Percentiles rank a stretch among this genome's conserved stretches.
These are phyloP conservation scores for Lumnitzera racemosa DNA, from an alignment of 345 rosid species.

Conservation along the genomic window DNA sequence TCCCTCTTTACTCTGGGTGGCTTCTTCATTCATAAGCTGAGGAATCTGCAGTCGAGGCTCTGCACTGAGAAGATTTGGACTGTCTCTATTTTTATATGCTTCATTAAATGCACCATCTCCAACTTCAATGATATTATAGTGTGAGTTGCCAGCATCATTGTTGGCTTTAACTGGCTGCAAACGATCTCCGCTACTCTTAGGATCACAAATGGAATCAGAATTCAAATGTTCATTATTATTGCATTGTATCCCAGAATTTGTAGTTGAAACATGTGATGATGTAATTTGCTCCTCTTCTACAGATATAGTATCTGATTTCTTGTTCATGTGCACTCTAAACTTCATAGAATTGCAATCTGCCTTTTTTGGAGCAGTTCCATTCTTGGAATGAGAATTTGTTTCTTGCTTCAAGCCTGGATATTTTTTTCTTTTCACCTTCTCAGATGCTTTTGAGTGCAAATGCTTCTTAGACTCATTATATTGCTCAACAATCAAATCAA, in stretches of 20 bases:
- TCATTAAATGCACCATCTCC: conserved; percentile 9
- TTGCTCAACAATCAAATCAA: conserved; percentile 10
- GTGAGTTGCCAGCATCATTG: neutral
- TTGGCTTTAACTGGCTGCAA: conserved; percentile 7
- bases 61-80: conserved; percentile 10
- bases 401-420: conserved; percentile 22
- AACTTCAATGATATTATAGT: conserved; percentile 8
- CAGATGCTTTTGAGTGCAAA: conserved; percentile 16
- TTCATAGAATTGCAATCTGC: neutral
- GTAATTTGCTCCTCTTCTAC: too few species aligned
- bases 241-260: conserved; percentile 5
- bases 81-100: conserved; percentile 13
- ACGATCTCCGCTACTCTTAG: conserved; percentile 12
- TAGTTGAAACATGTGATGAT: too few species aligned
- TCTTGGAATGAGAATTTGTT: conserved; percentile 10
- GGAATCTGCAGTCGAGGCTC: conserved; percentile 19
- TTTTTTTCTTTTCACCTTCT: conserved; percentile 28
- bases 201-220: conserved; percentile 15
- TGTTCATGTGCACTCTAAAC: too few species aligned
- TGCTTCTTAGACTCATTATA: conserved; percentile 17
- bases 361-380: conserved; percentile 24
- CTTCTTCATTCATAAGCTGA: conserved; percentile 24
- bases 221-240: conserved; percentile 8
- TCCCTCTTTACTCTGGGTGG: conserved; percentile 10
- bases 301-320: too few species aligned